Evolutionary conservation across 1,139 yeast genomes (phyloP), one percentile per base, ranked within the genome.

Genomic region (Geotrichum histeridarum): DNA sequence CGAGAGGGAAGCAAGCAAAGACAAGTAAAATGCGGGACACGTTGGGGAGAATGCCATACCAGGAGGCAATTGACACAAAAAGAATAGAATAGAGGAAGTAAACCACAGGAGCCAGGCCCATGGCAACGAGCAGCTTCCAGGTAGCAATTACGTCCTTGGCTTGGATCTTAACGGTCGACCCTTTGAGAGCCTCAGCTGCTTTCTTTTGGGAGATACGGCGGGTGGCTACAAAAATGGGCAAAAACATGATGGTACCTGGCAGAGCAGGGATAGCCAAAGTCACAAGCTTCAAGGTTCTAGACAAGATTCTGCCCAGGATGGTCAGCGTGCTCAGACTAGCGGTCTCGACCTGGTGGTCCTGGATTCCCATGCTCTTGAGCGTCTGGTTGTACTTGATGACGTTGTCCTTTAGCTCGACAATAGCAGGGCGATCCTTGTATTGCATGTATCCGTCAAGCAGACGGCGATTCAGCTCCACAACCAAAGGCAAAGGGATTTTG

Each of bases 121-220:
- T 79, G 38, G 93, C 83, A 47, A 93, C 91, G 60, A 93, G 76
- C 46, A 93, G 83, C 70, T 93, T 93, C 99, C 99, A 90, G 1
- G 97, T 90, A 1, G 97, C 96, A 57, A 90, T 78, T 31, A 93
- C 97, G 69, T 93, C 99, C 57, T 84, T 84, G 30, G 96, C 99
- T 64, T 83, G 82, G 59, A 93, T 84, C 68, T 93, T 93, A 35
- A 93, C 99, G 1, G 89, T 80, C 0, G 97, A 89, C 6, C 80
- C 84, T 12, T 90, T 91, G 54, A 93, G 75, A 0, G 98, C 99
- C 57, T 82, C 81, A 55, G 71, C 75, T 35, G 94, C 90, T 70
- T 90, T 90, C 61, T 77, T 75, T 50, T 73, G 76, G 0, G 97
- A 86, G 46, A 88, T 86, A 47, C 72, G 67, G 64, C 86, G 84